phyloP scores from a whole-genome alignment of 2,329 filamentous ascomycete genomes.

The Aureobasidium musti region DNA sequence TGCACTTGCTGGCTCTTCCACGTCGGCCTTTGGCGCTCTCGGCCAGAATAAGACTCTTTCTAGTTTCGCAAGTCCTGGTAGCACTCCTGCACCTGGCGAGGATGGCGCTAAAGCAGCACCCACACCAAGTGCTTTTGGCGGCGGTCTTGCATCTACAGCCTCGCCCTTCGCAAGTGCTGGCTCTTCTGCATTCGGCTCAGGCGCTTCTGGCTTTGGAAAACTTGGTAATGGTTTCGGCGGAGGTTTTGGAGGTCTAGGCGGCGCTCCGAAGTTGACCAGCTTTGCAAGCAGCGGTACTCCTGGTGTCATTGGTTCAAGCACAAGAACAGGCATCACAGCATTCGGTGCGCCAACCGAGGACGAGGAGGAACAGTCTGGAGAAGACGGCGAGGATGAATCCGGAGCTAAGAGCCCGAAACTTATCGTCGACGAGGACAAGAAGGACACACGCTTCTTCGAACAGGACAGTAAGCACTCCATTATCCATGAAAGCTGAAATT shows the following conservation, averaged over 20 bases:
- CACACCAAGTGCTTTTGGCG: constrained; percentile 44
- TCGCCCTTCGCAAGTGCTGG: constrained; percentile 38
- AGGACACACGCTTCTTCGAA: constrained; percentile 56
- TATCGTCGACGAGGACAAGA: constrained; percentile 61
- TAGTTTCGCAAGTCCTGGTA: constrained; percentile 37
- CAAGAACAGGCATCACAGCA: constrained; percentile 62
- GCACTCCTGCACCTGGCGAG: constrained; percentile 24
- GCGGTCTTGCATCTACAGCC: constrained; percentile 42
- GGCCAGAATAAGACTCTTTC: constrained; percentile 35
- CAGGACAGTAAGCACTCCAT: constrained; percentile 65
- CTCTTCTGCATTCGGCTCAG: constrained; percentile 37
- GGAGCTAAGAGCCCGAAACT: constrained; percentile 48
- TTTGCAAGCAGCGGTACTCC: constrained; percentile 59
- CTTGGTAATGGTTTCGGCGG: constrained; percentile 46
- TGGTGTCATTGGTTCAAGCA: constrained; percentile 54
- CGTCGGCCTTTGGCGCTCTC: constrained; percentile 44
- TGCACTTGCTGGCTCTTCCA: constrained; percentile 45
- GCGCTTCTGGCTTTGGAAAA: constrained; percentile 47
- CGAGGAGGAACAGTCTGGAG: constrained; percentile 52
- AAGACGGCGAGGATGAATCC: constrained; percentile 52
- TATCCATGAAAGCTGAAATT: neutral
- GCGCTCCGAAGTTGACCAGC: constrained; percentile 58
- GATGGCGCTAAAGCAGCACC: constrained; percentile 25
- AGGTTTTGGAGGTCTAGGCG: constrained; percentile 42
- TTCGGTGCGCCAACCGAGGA: constrained; percentile 77